Evolutionary conservation across 441 rosid genomes (phyloP), one percentile per base, ranked within the genome.

Genomic region (Adansonia rubrostipa): DNA sequence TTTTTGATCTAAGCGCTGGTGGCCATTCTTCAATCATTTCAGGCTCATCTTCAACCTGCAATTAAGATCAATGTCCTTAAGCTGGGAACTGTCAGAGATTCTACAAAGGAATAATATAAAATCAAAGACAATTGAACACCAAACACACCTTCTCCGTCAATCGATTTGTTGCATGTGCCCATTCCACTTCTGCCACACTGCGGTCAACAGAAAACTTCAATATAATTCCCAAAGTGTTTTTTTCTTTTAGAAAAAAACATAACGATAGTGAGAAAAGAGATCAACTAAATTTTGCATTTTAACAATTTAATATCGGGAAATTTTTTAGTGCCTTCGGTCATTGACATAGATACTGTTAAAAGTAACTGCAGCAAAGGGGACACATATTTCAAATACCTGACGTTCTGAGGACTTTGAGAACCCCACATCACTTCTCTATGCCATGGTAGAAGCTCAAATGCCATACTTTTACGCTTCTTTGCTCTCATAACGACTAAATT

Each of bases 181-280:
- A 96, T 45, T 85, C 89, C 36, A 76, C 83, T 84, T 92, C 99
- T 53, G 92, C 91, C 83, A 65, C 74, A 58, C 99, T 96, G 92
- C 82, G 81, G 76, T 75, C 40, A 83, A 88, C 44, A 73, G 56
- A 77, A 71, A 78, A 22, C n/a, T 36, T 76, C 78, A 76, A 28
- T 36, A 51, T 17, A 36, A 71, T 47, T 74, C 77, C 70, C 48
- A 76, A 60, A 47, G 17, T 7, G 67, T 22, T 36, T 36, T 36
- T 36, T 24, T 24, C 28, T 24, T 24, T 24, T 24, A 19, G 28
- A 24, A 53, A 53, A 63, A 28, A 65, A 44, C 3, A 73, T n/a
- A 11, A 64, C 9, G 7, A 17, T 6, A 51, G 65, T 20, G 47
- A 17, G 13, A 7, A 1, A 63, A 56, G 9, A 5, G 47, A 9